These are phyloP conservation scores for Gracilaria domingensis DNA, from an alignment of 23 red algal genomes.

Conservation along the genomic window DNA sequence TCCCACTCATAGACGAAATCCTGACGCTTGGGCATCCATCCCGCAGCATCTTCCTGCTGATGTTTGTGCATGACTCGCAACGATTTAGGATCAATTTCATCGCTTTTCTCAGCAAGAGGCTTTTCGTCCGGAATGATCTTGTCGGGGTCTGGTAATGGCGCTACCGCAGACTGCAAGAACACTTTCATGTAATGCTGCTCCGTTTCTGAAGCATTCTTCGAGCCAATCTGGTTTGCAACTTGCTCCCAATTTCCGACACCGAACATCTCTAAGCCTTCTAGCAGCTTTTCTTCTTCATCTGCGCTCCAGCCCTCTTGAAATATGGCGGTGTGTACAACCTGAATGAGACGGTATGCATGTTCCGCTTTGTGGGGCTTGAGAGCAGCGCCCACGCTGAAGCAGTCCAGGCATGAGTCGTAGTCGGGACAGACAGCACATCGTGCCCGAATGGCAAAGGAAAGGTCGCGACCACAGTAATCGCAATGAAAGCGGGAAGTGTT, in stretches of 20 bases:
- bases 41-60: slow-evolving; percentile 90
- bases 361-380: slow-evolving; percentile 73
- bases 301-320: slow-evolving; percentile 85
- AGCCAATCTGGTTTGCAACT: slow-evolving; percentile 80
- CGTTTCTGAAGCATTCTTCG: slow-evolving; percentile 74
- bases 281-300: slow-evolving; percentile 94
- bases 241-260: slow-evolving; percentile 97
- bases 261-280: slow-evolving; percentile 94
- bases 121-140: slow-evolving; percentile 38
- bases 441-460: slow-evolving; percentile 79
- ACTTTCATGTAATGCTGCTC: slow-evolving; percentile 79
- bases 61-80: slow-evolving; percentile 96
- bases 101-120: slow-evolving; percentile 39
- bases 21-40: slow-evolving; percentile 94
- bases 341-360: slow-evolving; percentile 85
- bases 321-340: slow-evolving; percentile 67
- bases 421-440: slow-evolving; percentile 97
- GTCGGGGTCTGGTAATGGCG: slow-evolving; percentile 74
- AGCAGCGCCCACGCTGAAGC: slow-evolving; percentile 92
- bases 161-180: slow-evolving; percentile 62
- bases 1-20: slow-evolving; percentile 99
- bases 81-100: slow-evolving; percentile 80
- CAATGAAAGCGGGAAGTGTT: slow-evolving; percentile 89
- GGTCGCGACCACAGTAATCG: slow-evolving; percentile 93
- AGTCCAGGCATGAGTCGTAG: slow-evolving; percentile 98